Conservation (phyloP, 2,329 filamentous ascomycete species). For the Xylariaceae sp. region DNA sequence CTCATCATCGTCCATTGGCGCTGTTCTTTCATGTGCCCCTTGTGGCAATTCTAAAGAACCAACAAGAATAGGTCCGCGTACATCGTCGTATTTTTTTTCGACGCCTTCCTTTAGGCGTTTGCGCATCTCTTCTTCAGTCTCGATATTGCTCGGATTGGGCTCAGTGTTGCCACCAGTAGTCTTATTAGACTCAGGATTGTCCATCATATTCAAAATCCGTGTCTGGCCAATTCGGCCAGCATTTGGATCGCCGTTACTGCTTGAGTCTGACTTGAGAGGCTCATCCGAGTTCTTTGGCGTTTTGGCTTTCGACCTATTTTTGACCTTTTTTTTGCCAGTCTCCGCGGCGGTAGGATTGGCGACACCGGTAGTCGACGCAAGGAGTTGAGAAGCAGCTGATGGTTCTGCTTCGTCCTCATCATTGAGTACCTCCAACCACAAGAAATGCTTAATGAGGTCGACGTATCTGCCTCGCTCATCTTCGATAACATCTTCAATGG, state of each 20-base stretch:
- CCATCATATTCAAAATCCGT: slow-evolving; percentile 22
- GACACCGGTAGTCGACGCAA: background rate
- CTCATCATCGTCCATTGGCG: slow-evolving; percentile 40
- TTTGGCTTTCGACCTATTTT: slow-evolving; percentile 32
- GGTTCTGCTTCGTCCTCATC: slow-evolving; percentile 16
- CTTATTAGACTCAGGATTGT: background rate
- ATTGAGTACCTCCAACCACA: slow-evolving; percentile 37
- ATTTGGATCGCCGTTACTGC: background rate
- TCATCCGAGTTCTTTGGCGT: slow-evolving; percentile 8
- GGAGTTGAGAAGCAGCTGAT: background rate
- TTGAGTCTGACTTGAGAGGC: slow-evolving; percentile 2
- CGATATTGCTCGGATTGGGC: slow-evolving; percentile 39
- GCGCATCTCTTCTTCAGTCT: slow-evolving; percentile 39
- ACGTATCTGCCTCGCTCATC: slow-evolving; percentile 43
- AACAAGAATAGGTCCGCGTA: slow-evolving; percentile 33
- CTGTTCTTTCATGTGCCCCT: slow-evolving; percentile 32
- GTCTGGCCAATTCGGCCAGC: slow-evolving; percentile 14
- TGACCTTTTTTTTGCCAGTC: slow-evolving; percentile 32
- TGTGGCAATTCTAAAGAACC: slow-evolving; percentile 34
- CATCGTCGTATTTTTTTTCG: slow-evolving; percentile 33
- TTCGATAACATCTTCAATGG: slow-evolving; percentile 44
- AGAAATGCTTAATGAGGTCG: slow-evolving; percentile 42
- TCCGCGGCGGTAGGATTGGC: slow-evolving; percentile 15
- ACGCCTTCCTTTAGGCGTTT: slow-evolving; percentile 39
- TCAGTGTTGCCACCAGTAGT: slow-evolving; percentile 16